A percentile compares a stretch with the other conserved stretches of the same genome.
These are phyloP conservation scores for Acrasis kona DNA, from an alignment of 78 protist genomes.

Conservation along the genomic window DNA sequence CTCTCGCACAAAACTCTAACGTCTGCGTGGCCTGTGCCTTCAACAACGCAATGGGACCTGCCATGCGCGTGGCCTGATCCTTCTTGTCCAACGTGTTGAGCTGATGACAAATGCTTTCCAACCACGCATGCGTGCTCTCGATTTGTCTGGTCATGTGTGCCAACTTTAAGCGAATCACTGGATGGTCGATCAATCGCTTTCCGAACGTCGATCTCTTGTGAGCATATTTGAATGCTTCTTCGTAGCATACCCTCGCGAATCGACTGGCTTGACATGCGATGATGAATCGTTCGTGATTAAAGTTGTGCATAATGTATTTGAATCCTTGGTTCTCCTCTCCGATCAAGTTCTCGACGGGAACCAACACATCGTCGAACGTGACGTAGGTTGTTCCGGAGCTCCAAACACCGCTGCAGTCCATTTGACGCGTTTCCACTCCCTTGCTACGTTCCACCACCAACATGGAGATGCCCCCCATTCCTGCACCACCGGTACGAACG, in stretches of 20 bases:
- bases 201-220: constrained; percentile 76
- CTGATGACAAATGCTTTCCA: constrained; percentile 26
- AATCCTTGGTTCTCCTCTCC: constrained; percentile 66
- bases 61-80: constrained; percentile 10
- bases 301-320: constrained; percentile 73
- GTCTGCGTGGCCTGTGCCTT: constrained; percentile 33
- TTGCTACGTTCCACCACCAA: background rate
- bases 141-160: constrained; percentile 23
- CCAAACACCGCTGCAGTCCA: constrained; percentile 33
- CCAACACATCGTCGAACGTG: constrained; percentile 32
- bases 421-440: constrained; percentile 1
- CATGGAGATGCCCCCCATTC: constrained; percentile 63
- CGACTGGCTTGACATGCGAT: constrained; percentile 77
- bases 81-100: background rate
- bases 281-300: constrained; percentile 73
- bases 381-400: constrained; percentile 76
- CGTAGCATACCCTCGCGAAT: constrained; percentile 68
- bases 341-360: constrained; percentile 62
- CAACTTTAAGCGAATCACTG: constrained; percentile 29
- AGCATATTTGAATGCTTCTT: constrained; percentile 62
- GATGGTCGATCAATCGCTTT: constrained; percentile 54
- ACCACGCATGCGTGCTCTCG: constrained; percentile 30
- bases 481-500: constrained; percentile 71
- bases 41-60: constrained; percentile 31
- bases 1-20: constrained; percentile 37